These are phyloP conservation scores for Saccharomycopsis sp. DNA, from an alignment of 805 yeast genomes.

Conservation along the genomic window DNA sequence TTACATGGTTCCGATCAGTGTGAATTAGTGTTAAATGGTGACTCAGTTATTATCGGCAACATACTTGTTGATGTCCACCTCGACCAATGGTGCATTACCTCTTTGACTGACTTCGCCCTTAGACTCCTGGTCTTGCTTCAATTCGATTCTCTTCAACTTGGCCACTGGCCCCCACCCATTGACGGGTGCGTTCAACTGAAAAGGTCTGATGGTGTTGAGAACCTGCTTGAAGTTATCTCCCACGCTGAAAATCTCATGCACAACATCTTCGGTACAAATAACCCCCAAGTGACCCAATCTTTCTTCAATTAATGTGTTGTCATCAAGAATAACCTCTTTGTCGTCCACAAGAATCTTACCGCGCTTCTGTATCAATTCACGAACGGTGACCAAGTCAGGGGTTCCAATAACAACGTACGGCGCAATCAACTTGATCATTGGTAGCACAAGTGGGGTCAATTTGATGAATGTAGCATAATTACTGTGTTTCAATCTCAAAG, in stretches of 20 bases:
- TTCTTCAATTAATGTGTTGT: slow-evolving; percentile 69
- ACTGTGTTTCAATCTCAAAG: slow-evolving; percentile 49
- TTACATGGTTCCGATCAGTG: too few species aligned
- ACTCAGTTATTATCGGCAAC: slow-evolving; percentile 53
- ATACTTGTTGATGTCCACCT: slow-evolving; percentile 64
- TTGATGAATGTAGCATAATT: slow-evolving; percentile 70
- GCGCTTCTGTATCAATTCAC: slow-evolving; percentile 70
- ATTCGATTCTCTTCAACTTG: slow-evolving; percentile 54
- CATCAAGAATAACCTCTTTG: slow-evolving; percentile 49
- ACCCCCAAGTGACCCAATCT: slow-evolving; percentile 58
- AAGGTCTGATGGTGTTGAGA: slow-evolving; percentile 58
- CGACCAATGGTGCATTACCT: slow-evolving; percentile 55
- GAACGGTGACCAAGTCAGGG: slow-evolving; percentile 65
- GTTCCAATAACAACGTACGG: slow-evolving; percentile 68
- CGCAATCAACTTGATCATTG: slow-evolving; percentile 56
- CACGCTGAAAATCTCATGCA: slow-evolving; percentile 56
- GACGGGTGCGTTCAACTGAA: slow-evolving; percentile 58
- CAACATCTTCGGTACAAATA: slow-evolving; percentile 73
- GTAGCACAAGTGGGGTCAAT: slow-evolving; percentile 47
- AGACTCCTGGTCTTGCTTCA: slow-evolving; percentile 40
- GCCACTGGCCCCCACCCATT: slow-evolving; percentile 69
- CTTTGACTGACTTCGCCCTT: slow-evolving; percentile 43
- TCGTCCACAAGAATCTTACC: slow-evolving; percentile 40
- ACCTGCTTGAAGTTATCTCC: slow-evolving; percentile 58
- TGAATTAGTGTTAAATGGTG: not conserved